These are phyloP conservation scores for Microthlaspi erraticum DNA, from an alignment of 345 rosid genomes.

Conservation along the genomic window DNA sequence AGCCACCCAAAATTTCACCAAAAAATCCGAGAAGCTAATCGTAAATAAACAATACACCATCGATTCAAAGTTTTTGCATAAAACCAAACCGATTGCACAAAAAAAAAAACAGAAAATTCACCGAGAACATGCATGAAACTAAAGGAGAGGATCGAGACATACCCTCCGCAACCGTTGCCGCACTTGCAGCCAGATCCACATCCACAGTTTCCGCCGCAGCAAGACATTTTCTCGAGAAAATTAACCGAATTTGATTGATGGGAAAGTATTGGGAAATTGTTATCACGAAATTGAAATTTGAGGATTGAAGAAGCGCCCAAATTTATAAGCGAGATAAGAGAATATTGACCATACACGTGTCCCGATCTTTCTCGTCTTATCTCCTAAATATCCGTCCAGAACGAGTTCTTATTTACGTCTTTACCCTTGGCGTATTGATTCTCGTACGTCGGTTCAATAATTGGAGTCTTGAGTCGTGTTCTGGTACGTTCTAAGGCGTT, in stretches of 20 bases:
- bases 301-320: not conserved
- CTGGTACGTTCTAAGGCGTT: constrained; percentile 31
- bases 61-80: not conserved
- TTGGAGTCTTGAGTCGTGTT: constrained; percentile 11
- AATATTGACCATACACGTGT: constrained; percentile 61
- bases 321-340: constrained; percentile 48
- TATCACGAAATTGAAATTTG: not conserved
- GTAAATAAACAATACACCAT: not conserved
- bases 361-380: constrained; percentile 35
- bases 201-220: constrained; percentile 71
- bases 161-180: constrained; percentile 73
- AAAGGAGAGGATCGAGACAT: not conserved
- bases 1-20: not conserved
- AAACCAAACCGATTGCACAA: not conserved
- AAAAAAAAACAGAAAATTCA: not conserved
- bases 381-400: constrained; percentile 31
- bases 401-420: not conserved
- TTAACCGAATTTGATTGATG: not conserved
- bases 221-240: constrained; percentile 59
- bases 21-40: not conserved
- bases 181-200: constrained; percentile 70
- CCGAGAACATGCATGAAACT: not conserved
- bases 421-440: constrained; percentile 18
- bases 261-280: no score
- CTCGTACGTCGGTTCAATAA: constrained; percentile 38